Conservation (phyloP, 73 alveolate species). For the Tetrahymena thermophila region DNA sequence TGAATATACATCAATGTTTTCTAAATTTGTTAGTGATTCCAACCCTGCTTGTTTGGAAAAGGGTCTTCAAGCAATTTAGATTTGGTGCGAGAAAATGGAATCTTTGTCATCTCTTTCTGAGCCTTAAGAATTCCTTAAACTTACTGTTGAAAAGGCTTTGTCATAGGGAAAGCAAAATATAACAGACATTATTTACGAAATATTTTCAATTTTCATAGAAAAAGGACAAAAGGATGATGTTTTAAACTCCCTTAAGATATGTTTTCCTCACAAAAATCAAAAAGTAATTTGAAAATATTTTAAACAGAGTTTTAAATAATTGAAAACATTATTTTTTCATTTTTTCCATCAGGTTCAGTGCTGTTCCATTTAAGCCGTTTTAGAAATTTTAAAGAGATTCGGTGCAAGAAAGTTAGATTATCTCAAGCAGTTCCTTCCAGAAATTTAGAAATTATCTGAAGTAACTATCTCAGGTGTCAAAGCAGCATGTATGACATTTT, state of each 20-base stretch:
- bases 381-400: conserved; percentile 44
- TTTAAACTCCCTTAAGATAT: neutral
- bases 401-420: conserved; percentile 58
- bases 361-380: conserved; percentile 32
- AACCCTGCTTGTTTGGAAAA: neutral
- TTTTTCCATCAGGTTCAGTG: conserved; percentile 23
- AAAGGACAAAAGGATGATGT: neutral
- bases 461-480: conserved; percentile 50
- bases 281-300: neutral
- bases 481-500: conserved; percentile 56
- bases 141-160: neutral
- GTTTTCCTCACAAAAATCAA: neutral
- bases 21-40: neutral
- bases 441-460: conserved; percentile 41
- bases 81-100: neutral
- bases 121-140: neutral
- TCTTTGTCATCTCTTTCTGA: neutral
- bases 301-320: neutral
- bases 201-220: neutral
- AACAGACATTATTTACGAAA: neutral
- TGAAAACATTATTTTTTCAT: neutral
- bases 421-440: conserved; percentile 51
- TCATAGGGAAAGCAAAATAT: neutral
- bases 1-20: neutral
- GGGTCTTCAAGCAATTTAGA: neutral